phyloP scores from a whole-genome alignment of 2,329 filamentous ascomycete genomes.

The Xylariaceae sp. region DNA sequence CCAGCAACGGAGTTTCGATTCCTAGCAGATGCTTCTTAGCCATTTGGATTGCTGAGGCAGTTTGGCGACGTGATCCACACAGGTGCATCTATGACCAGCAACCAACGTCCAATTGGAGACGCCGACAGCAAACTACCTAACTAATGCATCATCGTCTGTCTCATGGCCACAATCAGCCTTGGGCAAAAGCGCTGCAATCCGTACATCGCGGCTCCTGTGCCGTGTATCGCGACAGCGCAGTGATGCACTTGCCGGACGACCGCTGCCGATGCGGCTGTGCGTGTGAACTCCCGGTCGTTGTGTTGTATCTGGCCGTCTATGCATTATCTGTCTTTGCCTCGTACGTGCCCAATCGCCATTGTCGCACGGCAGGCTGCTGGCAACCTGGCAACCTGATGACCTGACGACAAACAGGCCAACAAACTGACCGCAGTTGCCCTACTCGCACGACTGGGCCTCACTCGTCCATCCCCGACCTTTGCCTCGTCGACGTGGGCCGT shows the following conservation, averaged over 20 bases:
- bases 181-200: not conserved
- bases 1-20: too few relatives aligned
- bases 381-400: too few relatives aligned
- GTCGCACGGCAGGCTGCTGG: not conserved
- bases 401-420: slow-evolving; percentile 3
- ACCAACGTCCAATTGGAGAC: not conserved
- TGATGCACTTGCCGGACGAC: too few relatives aligned
- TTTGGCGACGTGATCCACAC: too few relatives aligned
- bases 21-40: too few relatives aligned
- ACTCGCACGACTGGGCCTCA: too few relatives aligned
- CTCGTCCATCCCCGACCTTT: not conserved
- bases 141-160: not conserved
- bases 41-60: too few relatives aligned
- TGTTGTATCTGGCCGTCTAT: too few relatives aligned
- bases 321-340: too few relatives aligned
- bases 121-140: not conserved
- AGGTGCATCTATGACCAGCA: not conserved
- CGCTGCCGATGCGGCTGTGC: too few relatives aligned
- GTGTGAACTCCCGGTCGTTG: too few relatives aligned
- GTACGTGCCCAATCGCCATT: too few relatives aligned
- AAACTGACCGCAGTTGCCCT: slow-evolving; percentile 4
- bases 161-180: not conserved
- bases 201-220: not conserved
- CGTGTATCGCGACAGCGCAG: not conserved
- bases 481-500: not conserved